Evolutionary conservation across 352 stramenopile genomes (phyloP).

Genomic region (Globisporangium carolinianum): DNA sequence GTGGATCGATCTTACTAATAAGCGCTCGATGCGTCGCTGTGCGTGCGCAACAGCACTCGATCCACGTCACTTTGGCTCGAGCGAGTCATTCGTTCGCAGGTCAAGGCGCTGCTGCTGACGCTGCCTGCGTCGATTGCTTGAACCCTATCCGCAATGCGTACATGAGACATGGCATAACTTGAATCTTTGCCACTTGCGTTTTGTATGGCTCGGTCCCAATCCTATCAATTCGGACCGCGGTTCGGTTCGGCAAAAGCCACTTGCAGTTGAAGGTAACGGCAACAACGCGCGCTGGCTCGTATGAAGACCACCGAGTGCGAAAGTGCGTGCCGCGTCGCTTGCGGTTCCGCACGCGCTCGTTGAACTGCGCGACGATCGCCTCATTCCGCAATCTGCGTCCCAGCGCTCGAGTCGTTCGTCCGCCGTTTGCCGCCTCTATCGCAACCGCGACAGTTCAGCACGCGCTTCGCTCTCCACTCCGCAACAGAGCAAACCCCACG

Average conservation of each 20-base stretch:
- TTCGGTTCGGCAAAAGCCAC: not conserved
- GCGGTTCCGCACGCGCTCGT: no score
- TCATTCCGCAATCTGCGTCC: constrained; percentile 12
- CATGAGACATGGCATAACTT: no score
- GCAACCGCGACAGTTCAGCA: not conserved
- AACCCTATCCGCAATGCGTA: no score
- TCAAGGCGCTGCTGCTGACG: no score
- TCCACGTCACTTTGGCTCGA: no score
- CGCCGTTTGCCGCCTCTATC: not conserved
- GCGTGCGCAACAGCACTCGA: no score
- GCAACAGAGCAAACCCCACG: not conserved
- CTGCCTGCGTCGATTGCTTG: no score
- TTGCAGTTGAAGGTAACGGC: not conserved
- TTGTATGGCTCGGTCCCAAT: not conserved
- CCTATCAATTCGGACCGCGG: not conserved
- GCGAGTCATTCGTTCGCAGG: no score
- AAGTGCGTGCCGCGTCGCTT: not conserved
- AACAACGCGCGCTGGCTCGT: not conserved
- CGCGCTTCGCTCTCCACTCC: not conserved
- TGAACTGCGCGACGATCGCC: not conserved
- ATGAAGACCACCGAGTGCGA: not conserved
- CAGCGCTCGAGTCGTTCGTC: not conserved
- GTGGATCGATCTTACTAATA: no score
- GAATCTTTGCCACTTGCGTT: no score
- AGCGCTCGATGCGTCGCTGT: no score